These are phyloP conservation scores for Bothriochloa decipiens DNA, from an alignment of 176 grass and related monocot genomes.

Conservation along the genomic window DNA sequence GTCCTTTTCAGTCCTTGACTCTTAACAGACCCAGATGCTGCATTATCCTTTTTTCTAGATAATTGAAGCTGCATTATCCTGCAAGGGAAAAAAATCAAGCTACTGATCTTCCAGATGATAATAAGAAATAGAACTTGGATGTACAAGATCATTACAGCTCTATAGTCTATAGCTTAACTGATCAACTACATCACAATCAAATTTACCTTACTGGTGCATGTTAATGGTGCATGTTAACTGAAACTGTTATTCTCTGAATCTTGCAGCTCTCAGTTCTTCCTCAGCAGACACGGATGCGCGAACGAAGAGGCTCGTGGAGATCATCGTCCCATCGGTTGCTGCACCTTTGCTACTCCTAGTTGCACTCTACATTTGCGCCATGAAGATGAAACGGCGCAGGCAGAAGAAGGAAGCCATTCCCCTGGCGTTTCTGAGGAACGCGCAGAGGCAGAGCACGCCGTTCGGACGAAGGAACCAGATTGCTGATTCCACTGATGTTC, in stretches of 20 bases:
- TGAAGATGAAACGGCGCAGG: neutral
- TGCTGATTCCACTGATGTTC: neutral
- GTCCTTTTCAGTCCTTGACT: constrained; percentile 10
- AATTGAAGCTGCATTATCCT: neutral
- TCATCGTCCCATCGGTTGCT: constrained; percentile 26
- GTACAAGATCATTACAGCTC: neutral
- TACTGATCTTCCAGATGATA: constrained; percentile 5
- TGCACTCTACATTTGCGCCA: neutral
- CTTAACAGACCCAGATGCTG: neutral
- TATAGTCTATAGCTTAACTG: neutral
- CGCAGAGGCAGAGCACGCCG: neutral
- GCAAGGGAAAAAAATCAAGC: neutral
- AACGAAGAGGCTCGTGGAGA: neutral
- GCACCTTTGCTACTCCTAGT: neutral
- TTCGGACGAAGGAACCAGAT: constrained; percentile 25
- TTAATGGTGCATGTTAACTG: too few relatives aligned
- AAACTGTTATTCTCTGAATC: neutral
- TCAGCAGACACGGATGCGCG: neutral
- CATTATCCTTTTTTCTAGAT: too few relatives aligned
- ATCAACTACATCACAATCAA: neutral
- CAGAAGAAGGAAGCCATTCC: neutral
- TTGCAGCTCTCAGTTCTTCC: neutral
- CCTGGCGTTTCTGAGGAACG: neutral
- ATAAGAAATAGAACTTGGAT: neutral
- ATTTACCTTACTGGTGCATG: neutral